Base-by-base conservation (phyloP, 2,329 filamentous ascomycete species). In the Hirsutella rhossiliensis region DNA sequence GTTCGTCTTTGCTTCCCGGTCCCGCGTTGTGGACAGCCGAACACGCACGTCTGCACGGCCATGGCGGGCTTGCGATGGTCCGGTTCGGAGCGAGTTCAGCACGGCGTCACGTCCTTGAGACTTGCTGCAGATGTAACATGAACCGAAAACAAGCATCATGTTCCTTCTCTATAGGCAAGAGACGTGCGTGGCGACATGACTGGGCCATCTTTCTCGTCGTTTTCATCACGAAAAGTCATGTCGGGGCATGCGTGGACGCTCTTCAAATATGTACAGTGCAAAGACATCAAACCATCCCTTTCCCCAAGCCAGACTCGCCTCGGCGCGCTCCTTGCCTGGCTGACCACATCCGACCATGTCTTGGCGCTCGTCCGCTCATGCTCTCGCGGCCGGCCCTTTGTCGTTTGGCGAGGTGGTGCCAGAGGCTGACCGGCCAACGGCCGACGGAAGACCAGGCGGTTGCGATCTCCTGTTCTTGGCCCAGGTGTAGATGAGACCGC, bases 401-500 rank as follows among this genome's bases (percentile, higher is more conserved):
- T 82, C 86, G 69, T 31, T 18, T 18, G 40, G 40, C 11, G 40
- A 41, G 12, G 29, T 13, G 8, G 40, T 6, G 18, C 40, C 40
- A 19, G 40, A 41, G 6, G 17, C 28, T 9, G 40, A 19, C 17
- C 40, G 40, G 70, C 87, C 94, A 28, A 88, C 86, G 63, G 87
- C 94, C 66, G 90, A 82, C 2, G 78, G 76, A 39, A 42, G 80
- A 66, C 82, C 82, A 45, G 76, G 78, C 64, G 94, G 84, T 64
- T 84, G 80, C 51, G 94, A 31, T 43, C 48, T 49, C 38, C 44
- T 46, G 27, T 47, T 32, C 73, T 73, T 57, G 39, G 58, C 60
- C 48, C 55, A 55, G 4, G 92, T 75, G 55, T 95, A 98, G 19
- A 98, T 86, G 44, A 97, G 77, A 52, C 92, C 92, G 55, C 85